Conservation (phyloP, 192 early-diverging fungal genomes). For the Geosiphon pyriformis region DNA sequence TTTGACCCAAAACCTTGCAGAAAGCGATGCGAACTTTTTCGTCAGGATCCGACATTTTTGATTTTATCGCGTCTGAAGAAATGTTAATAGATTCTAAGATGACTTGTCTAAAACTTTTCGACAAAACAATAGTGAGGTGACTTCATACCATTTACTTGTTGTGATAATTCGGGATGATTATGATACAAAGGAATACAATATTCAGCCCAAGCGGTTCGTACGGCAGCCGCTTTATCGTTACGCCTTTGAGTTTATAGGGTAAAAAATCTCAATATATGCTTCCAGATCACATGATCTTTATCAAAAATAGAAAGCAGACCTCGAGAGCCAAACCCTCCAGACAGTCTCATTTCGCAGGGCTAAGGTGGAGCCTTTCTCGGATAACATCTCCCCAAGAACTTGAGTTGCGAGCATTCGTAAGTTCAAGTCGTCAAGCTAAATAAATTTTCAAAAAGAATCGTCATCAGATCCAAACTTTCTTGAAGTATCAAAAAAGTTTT, state of each 20-base stretch:
- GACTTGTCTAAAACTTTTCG: background rate
- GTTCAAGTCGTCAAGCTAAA: conserved; percentile 66
- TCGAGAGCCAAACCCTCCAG: conserved; percentile 82
- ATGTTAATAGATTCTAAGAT: conserved; percentile 10
- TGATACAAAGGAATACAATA: conserved; percentile 56
- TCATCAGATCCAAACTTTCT: background rate
- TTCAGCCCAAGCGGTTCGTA: conserved; percentile 76
- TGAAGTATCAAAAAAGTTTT: conserved; percentile 14
- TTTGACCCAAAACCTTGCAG: conserved; percentile 59
- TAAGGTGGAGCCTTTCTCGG: conserved; percentile 63
- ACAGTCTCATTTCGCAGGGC: conserved; percentile 69
- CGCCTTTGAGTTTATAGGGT: conserved; percentile 34
- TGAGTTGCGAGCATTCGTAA: conserved; percentile 73
- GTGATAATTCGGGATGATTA: conserved; percentile 62
- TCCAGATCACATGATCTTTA: background rate
- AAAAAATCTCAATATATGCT: background rate
- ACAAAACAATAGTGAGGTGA: background rate
- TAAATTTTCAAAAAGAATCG: background rate
- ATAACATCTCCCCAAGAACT: conserved; percentile 85
- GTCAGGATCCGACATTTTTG: conserved; percentile 83
- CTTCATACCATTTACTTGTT: conserved; percentile 63
- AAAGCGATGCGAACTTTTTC: conserved; percentile 81
- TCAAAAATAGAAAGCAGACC: conserved; percentile 35
- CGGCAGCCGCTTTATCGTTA: conserved; percentile 64
- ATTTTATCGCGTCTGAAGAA: conserved; percentile 48